These are phyloP conservation scores for Cephalotrichum gorgonifer DNA, from an alignment of 2,329 filamentous ascomycete species.

Conservation along the genomic window DNA sequence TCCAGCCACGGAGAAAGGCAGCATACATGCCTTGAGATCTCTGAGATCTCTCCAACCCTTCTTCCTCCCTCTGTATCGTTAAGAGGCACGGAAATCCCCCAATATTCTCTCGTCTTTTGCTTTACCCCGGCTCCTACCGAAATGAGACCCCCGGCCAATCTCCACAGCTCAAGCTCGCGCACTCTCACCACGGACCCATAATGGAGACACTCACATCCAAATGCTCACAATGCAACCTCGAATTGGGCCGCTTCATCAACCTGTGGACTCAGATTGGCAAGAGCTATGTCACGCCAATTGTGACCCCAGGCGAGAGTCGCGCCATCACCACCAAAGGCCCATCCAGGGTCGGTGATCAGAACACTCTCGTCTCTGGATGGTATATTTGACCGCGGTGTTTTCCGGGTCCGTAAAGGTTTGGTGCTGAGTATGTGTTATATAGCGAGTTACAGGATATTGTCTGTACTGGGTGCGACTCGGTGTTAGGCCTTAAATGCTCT, in stretches of 20 bases:
- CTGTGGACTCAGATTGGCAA: conserved; percentile 29
- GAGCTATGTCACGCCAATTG: conserved; percentile 25
- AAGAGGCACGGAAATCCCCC: no score
- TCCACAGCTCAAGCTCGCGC: no score
- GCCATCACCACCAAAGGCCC: conserved; percentile 14
- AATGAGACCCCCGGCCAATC: no score
- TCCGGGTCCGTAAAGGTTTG: no score
- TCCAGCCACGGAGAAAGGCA: no score
- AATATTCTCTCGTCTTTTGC: no score
- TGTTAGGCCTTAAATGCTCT: conserved; percentile 24
- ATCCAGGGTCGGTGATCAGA: conserved; percentile 17
- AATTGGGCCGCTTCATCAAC: conserved; percentile 22
- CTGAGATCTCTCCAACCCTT: no score
- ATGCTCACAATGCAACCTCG: conserved; percentile 21
- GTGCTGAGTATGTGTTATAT: neutral
- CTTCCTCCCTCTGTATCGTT: no score
- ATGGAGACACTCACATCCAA: conserved; percentile 26
- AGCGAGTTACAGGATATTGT: conserved; percentile 25
- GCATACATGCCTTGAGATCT: no score
- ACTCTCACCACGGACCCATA: neutral
- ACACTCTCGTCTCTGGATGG: conserved; percentile 25
- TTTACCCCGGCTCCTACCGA: no score
- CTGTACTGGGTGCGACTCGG: conserved; percentile 19
- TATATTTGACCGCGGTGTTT: conserved; percentile 12
- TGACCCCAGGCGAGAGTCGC: conserved; percentile 13